Evolutionary conservation across 1,139 yeast species (phyloP), one percentile per base, ranked within the genome.

Genomic region (Blastobotrys elegans): DNA sequence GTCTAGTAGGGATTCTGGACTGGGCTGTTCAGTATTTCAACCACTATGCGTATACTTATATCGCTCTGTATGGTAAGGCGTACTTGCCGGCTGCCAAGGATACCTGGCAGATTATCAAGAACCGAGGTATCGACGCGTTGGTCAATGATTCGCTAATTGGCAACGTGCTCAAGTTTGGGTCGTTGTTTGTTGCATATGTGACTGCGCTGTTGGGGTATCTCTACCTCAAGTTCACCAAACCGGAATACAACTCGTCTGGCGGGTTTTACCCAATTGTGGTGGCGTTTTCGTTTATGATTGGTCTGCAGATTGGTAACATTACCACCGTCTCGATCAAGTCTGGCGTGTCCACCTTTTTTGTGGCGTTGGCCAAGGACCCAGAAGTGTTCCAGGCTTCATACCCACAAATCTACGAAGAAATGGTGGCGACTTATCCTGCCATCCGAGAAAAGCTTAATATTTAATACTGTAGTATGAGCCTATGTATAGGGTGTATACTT

Each of bases 1-100:
- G 82, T 65, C 58, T 86, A 38, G 71, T 83, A 43, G 76, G 80
- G 10, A 71, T 84, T 46, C 65, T 89, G 43, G 88, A 87, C 56
- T 85, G 96, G 88, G 61, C 84, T 58, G 85, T 86, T 22, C 75
- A 82, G 56, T 90, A 86, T 72, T 89, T 90, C 70, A 89, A 90
- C 69, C 92, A 85, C 62, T 90, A 88, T 62, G 95, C 97, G 11
- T 87, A 85, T 65, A 83, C 94, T 34, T 88, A 83, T 60, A 75
- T 90, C 59, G 95, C 96, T 0, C 74, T 90, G 37, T 90, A 88
- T 64, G 97, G 97, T 48, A 83, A 83, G 59, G 73, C 80, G 32
- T 90, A 89, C 61, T 62, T 86, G 46, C 72, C 74, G 29, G 81
- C 94, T 0, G 94, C 96, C 1, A 82, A 74, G 58, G 94, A 87